phyloP scores from a whole-genome alignment of 2,329 filamentous ascomycete genomes.

The Aspergillus fijiensis region DNA sequence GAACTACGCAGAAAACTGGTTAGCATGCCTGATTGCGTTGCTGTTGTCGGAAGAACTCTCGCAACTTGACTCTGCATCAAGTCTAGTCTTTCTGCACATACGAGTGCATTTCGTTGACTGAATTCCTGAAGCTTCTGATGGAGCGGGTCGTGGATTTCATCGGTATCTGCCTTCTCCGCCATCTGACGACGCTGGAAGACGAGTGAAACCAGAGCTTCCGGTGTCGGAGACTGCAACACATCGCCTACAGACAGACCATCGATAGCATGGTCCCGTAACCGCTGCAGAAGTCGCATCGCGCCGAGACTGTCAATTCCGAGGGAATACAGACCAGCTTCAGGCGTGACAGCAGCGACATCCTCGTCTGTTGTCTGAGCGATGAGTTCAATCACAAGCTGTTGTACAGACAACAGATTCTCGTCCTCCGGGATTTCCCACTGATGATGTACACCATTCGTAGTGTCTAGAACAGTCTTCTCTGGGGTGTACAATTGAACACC shows the following conservation, averaged over 20 bases:
- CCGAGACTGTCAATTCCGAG: slow-evolving; percentile 39
- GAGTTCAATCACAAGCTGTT: slow-evolving; percentile 18
- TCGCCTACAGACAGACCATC: slow-evolving; percentile 26
- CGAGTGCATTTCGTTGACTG: slow-evolving; percentile 14
- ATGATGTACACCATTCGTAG: not conserved
- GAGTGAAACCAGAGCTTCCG: slow-evolving; percentile 22
- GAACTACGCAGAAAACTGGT: slow-evolving; percentile 33
- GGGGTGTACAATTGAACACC: slow-evolving; percentile 6
- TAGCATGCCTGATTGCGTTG: slow-evolving; percentile 37
- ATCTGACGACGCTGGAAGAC: slow-evolving; percentile 11
- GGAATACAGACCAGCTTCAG: slow-evolving; percentile 21
- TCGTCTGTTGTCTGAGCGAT: slow-evolving; percentile 19
- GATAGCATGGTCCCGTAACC: slow-evolving; percentile 28
- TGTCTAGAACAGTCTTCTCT: not conserved
- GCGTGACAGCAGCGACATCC: slow-evolving; percentile 15
- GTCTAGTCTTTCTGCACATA: slow-evolving; percentile 21
- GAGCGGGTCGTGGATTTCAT: not conserved
- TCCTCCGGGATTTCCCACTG: slow-evolving; percentile 9
- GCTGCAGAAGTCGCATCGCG: slow-evolving; percentile 36
- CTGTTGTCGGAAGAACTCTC: slow-evolving; percentile 34
- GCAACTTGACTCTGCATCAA: slow-evolving; percentile 22
- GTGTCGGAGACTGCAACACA: slow-evolving; percentile 31
- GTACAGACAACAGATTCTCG: slow-evolving; percentile 5
- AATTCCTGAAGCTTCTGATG: slow-evolving; percentile 19
- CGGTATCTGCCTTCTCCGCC: not conserved